Base-by-base conservation (phyloP, 306 rosid species). In the Dryas drummondii region DNA sequence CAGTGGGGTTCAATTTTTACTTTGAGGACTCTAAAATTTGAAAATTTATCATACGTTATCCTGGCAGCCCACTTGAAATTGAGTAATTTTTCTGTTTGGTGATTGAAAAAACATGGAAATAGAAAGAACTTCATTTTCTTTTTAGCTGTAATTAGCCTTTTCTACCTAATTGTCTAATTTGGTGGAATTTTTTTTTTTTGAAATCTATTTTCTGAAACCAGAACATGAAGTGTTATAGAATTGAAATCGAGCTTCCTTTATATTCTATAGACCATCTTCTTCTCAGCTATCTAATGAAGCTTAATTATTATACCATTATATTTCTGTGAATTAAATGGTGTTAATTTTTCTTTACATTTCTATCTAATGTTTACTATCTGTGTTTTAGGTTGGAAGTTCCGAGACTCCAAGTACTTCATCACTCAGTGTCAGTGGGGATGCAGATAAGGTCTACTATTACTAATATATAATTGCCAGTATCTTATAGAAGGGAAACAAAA, bases 391-490 rank as follows among this genome's bases (percentile, higher is more conserved):
- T 74, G 91, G 85, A 74, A 89, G 80, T 7, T 82, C 83, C 59
- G 90, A 73, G 71, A 77, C 80, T 75, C 90, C 93, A 2, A 92
- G 93, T 50, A 89, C 96, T 54, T 89, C 93, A 0, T 72, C 85
- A 9, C 72, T 93, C 44, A 81, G 87, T 78, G 77, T 89, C 58
- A 87, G 92, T 16, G 92, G 75, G 5, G 97, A 91, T 76, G 87
- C 84, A 48, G 98, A 91, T 55, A 68, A 81, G 87, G 98, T 93
- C 70, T 42, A 63, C 19, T 76, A 11, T 74, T 57, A 46, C n/a
- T 14, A 16, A 16, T 12, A n/a, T 32, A 32, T 32, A 32, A 49
- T 49, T 12, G 12, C 16, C 12, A 4, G 2, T 49, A 9, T 49
- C 15, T 49, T 11, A 32, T 49, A 49, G 53, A 49, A 9, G 53